Evolutionary conservation across 768 basidiomycete species (phyloP).

Genomic region (Tylopilus subfusipes): DNA sequence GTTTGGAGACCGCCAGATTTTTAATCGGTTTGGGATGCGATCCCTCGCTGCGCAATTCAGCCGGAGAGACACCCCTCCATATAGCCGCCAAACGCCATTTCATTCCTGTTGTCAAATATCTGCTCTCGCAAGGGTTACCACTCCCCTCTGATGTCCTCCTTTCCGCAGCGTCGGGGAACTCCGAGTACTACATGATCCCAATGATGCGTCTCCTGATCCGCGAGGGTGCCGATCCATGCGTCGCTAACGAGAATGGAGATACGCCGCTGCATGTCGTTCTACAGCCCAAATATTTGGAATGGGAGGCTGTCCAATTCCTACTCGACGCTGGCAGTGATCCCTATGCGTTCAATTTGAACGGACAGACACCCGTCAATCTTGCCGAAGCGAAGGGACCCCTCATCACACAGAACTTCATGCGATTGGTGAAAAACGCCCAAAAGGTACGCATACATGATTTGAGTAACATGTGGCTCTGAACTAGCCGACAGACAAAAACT

Average conservation of each 20-base stretch:
- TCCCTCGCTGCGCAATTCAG: background rate
- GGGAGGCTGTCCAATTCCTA: background rate
- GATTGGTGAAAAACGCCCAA: too few relatives aligned
- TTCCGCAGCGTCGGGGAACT: background rate
- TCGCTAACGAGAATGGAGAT: background rate
- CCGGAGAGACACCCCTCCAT: background rate
- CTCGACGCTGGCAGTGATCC: background rate
- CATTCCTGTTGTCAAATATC: background rate
- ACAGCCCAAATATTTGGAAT: too few relatives aligned
- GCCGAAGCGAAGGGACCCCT: background rate
- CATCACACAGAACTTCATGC: too few relatives aligned
- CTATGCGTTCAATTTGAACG: background rate
- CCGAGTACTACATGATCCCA: too few relatives aligned
- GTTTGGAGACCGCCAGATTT: background rate
- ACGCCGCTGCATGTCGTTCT: background rate
- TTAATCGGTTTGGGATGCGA: background rate
- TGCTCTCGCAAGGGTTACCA: background rate
- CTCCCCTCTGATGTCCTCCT: background rate
- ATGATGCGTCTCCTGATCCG: background rate
- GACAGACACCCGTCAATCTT: background rate
- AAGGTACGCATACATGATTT: too few relatives aligned
- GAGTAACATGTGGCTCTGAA: too few relatives aligned
- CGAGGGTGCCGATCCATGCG: background rate
- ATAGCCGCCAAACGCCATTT: too few relatives aligned
- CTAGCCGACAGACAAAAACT: too few relatives aligned